Evolutionary conservation across 768 basidiomycete genomes (phyloP).

Genomic region (Strobilomyces dryophilus): DNA sequence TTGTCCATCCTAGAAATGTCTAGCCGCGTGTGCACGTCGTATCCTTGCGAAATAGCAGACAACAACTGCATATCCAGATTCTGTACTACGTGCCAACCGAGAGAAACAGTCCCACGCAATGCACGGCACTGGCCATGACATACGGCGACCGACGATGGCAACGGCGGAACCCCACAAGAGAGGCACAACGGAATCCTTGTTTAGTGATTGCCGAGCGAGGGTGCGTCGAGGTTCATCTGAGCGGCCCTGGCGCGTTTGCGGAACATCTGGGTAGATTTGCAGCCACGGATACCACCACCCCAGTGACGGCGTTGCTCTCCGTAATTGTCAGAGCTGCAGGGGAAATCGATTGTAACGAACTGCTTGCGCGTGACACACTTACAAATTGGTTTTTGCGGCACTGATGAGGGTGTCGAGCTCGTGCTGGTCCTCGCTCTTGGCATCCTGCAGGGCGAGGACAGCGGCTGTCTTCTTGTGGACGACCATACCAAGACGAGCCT

Average conservation of each 20-base stretch:
- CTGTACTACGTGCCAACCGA: too few species aligned
- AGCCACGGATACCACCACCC: constrained; percentile 95
- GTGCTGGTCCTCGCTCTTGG: constrained; percentile 89
- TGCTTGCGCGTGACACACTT: constrained; percentile 27
- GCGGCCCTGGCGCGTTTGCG: constrained; percentile 91
- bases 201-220: too few species aligned
- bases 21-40: too few species aligned
- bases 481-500: constrained; percentile 96
- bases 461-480: constrained; percentile 99
- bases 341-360: constrained; percentile 2
- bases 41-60: too few species aligned
- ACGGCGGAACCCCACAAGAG: too few species aligned
- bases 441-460: constrained; percentile 88
- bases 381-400: constrained; percentile 98
- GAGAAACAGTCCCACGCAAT: too few species aligned
- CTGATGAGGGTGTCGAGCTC: constrained; percentile 90
- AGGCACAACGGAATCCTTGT: too few species aligned
- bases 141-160: too few species aligned
- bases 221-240: constrained; percentile 49
- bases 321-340: constrained; percentile 78
- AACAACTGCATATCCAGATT: too few species aligned
- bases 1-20: too few species aligned
- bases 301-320: constrained; percentile 88
- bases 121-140: too few species aligned
- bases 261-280: constrained; percentile 92